phyloP scores from a whole-genome alignment of 2,329 filamentous ascomycete species.

The Diatrype stigma region DNA sequence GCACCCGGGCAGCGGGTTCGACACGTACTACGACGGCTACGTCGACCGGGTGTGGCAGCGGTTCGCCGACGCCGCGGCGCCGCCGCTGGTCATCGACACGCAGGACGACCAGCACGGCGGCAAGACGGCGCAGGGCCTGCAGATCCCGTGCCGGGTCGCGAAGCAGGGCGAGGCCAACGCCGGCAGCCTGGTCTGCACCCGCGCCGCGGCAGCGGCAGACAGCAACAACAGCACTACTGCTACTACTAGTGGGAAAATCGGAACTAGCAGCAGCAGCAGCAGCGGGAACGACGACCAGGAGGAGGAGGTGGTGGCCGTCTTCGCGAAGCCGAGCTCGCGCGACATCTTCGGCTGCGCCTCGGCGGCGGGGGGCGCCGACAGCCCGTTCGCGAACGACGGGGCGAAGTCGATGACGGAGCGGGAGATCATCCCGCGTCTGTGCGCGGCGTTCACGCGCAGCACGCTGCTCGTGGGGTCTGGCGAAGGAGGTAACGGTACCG shows the following conservation, averaged over 20 bases:
- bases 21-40: conserved; percentile 25
- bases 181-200: no score
- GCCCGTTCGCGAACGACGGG: conserved; percentile 14
- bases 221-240: no score
- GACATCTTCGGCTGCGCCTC: conserved; percentile 49
- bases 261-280: no score
- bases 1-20: conserved; percentile 16
- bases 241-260: no score
- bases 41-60: conserved; percentile 24
- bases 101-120: conserved; percentile 44
- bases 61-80: conserved; percentile 25
- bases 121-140: conserved; percentile 42
- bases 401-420: conserved; percentile 5
- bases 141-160: conserved; percentile 2
- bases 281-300: no score
- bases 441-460: conserved; percentile 20
- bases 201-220: no score
- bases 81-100: conserved; percentile 52
- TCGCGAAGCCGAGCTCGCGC: conserved; percentile 11
- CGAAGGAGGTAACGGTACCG: conserved; percentile 28
- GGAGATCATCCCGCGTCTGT: conserved; percentile 19
- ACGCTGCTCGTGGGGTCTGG: conserved; percentile 19
- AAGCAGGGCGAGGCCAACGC: background rate
- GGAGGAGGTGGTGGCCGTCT: conserved; percentile 6
- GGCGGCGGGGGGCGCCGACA: conserved; percentile 16